phyloP scores from a whole-genome alignment of 352 stramenopile species.

The Phytophthora brassicae region DNA sequence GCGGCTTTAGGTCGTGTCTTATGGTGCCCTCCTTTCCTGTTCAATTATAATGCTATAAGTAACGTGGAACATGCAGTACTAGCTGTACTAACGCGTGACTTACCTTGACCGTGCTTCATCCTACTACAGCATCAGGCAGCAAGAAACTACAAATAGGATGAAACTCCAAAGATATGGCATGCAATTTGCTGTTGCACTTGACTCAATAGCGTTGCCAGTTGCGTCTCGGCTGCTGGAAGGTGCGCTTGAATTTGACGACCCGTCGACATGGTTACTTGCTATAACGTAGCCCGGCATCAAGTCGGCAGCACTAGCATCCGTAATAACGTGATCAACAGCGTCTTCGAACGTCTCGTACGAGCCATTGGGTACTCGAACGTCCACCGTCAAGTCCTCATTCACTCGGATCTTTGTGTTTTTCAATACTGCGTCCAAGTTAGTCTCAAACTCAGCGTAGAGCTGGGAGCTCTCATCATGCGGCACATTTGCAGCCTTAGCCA shows the following conservation, averaged over 20 bases:
- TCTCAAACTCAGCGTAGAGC: slow-evolving; percentile 48
- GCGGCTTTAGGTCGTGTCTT: too few relatives aligned
- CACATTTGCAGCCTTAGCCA: slow-evolving; percentile 36
- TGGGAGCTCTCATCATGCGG: slow-evolving; percentile 46
- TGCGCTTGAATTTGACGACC: slow-evolving; percentile 1
- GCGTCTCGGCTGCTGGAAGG: slow-evolving; percentile 8
- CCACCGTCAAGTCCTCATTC: slow-evolving; percentile 31
- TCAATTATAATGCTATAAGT: too few relatives aligned
- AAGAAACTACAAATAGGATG: slow-evolving; percentile 24
- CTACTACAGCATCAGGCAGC: too few relatives aligned
- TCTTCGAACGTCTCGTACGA: slow-evolving; percentile 34
- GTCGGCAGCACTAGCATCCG: slow-evolving; percentile 20
- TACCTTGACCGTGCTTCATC: slow-evolving; percentile 3
- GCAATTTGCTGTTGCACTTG: slow-evolving; percentile 9
- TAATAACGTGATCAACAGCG: slow-evolving; percentile 27
- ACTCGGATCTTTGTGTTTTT: slow-evolving; percentile 35
- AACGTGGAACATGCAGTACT: too few relatives aligned
- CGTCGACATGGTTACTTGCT: slow-evolving; percentile 5
- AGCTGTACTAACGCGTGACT: too few relatives aligned
- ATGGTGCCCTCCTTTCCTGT: too few relatives aligned
- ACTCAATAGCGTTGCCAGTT: slow-evolving; percentile 8
- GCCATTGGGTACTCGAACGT: slow-evolving; percentile 31
- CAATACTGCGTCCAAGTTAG: slow-evolving; percentile 35
- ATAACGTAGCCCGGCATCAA: slow-evolving; percentile 20
- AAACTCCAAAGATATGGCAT: slow-evolving; percentile 21